phyloP scores from a whole-genome alignment of 2,329 filamentous ascomycete genomes.

The Drechslerella dactyloides region DNA sequence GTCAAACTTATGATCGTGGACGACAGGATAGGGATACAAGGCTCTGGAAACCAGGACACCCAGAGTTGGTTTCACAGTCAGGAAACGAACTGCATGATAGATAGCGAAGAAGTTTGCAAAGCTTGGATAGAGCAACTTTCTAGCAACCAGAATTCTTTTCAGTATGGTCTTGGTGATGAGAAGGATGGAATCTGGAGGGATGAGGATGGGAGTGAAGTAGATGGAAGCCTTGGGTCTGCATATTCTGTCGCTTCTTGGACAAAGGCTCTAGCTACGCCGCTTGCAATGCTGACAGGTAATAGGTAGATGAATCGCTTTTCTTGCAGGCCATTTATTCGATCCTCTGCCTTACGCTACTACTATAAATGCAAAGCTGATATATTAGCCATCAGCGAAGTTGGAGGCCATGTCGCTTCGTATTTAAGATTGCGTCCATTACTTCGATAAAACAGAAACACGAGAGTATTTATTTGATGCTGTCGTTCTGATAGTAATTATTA shows the following conservation, averaged over 20 bases:
- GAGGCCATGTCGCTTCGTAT: no score
- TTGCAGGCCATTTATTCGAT: no score
- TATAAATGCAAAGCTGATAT: no score
- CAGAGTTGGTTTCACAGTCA: slow-evolving; percentile 50
- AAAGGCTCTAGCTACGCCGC: background rate
- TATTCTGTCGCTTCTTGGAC: slow-evolving; percentile 5
- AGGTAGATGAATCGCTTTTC: background rate
- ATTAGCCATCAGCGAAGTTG: no score
- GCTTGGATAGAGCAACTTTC: slow-evolving; percentile 27
- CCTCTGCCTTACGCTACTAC: no score
- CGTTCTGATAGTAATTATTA: no score
- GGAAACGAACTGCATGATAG: slow-evolving; percentile 41
- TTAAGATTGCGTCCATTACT: no score
- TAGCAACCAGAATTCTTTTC: slow-evolving; percentile 37
- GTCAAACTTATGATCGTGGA: slow-evolving; percentile 50
- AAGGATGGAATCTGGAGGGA: slow-evolving; percentile 39
- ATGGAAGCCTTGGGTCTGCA: slow-evolving; percentile 16
- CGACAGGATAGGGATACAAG: slow-evolving; percentile 36
- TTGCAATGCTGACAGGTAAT: background rate
- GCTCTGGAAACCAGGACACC: slow-evolving; percentile 38
- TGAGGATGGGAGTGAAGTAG: background rate
- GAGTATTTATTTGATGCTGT: no score
- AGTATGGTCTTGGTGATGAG: slow-evolving; percentile 15
- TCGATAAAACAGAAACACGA: no score
- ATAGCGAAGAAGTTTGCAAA: slow-evolving; percentile 26